Percentiles rank a stretch among this genome's conserved stretches.
Evolutionary conservation across 495 filamentous ascomycete species (phyloP).

Genomic region (Lasiosphaeris hirsuta): DNA sequence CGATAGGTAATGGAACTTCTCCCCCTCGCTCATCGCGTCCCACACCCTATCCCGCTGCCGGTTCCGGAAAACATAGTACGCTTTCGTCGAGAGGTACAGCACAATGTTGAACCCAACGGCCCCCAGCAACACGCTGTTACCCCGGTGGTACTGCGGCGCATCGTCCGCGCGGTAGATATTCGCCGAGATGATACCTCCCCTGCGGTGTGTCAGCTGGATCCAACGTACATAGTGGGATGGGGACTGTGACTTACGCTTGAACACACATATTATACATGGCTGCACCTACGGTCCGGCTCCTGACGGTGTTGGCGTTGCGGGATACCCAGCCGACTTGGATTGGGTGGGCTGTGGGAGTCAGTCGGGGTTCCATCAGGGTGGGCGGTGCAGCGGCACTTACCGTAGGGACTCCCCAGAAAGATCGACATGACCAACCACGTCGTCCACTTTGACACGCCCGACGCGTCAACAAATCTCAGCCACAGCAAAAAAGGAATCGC

Average conservation of each 20-base stretch:
- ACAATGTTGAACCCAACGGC: conserved; percentile 3
- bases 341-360: conserved; percentile 31
- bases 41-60: neutral
- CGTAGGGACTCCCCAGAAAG: conserved; percentile 55
- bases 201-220: neutral
- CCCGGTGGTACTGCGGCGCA: neutral
- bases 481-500: conserved; percentile 52
- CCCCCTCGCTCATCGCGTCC: conserved; percentile 3
- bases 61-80: neutral
- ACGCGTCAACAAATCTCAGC: conserved; percentile 43
- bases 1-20: conserved; percentile 1
- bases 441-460: conserved; percentile 45
- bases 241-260: conserved; percentile 33
- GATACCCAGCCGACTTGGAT: conserved; percentile 38
- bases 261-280: conserved; percentile 59
- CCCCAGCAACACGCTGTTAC: conserved; percentile 5
- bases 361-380: neutral
- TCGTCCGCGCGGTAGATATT: conserved; percentile 32
- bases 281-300: conserved; percentile 59
- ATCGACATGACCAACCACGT: conserved; percentile 54
- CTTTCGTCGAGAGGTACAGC: conserved; percentile 8
- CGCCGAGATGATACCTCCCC: conserved; percentile 52
- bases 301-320: conserved; percentile 54
- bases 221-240: neutral
- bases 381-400: conserved; percentile 32